A percentile compares a stretch with the other conserved stretches of the same genome.
Conservation (phyloP, 768 basidiomycete species). For the Lactarius trivialis region DNA sequence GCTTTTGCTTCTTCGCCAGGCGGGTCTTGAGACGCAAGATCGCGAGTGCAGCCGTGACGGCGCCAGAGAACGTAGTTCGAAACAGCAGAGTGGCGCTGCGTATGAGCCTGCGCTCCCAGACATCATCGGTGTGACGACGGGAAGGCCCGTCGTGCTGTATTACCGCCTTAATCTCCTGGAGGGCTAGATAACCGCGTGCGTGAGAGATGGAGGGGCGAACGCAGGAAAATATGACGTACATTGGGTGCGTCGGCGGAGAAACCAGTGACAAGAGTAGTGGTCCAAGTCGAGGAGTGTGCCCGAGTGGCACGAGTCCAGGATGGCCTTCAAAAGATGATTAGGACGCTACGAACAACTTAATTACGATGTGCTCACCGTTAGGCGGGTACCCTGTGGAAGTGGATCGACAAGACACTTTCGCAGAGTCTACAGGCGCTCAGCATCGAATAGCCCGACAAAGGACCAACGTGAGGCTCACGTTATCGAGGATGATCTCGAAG, state of each 20-base stretch:
- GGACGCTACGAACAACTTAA: background rate
- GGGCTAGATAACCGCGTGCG: background rate
- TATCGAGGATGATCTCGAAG: conserved; percentile 11
- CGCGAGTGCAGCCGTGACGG: background rate
- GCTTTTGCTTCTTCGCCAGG: background rate
- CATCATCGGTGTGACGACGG: conserved; percentile 6
- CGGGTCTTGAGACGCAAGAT: conserved; percentile 2
- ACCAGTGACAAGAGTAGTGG: conserved; percentile 20
- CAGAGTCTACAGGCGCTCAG: conserved; percentile 13
- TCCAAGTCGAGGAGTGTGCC: conserved; percentile 22
- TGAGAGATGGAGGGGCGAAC: background rate
- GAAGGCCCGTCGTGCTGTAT: background rate
- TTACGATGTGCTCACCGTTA: conserved; percentile 13
- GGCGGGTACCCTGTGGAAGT: conserved; percentile 16
- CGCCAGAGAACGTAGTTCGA: background rate
- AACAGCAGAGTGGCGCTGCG: background rate
- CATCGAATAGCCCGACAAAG: background rate
- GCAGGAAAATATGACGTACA: background rate
- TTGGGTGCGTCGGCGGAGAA: background rate
- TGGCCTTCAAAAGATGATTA: conserved; percentile 14
- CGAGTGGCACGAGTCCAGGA: conserved; percentile 25
- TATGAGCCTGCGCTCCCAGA: background rate
- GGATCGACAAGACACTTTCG: conserved; percentile 18
- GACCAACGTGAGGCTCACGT: conserved; percentile 10
- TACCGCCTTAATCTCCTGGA: background rate